A percentile compares a stretch with the other conserved stretches of the same genome.
Conservation (phyloP, 2,329 filamentous ascomycete species). For the Neoscytalidium dimidiatum region DNA sequence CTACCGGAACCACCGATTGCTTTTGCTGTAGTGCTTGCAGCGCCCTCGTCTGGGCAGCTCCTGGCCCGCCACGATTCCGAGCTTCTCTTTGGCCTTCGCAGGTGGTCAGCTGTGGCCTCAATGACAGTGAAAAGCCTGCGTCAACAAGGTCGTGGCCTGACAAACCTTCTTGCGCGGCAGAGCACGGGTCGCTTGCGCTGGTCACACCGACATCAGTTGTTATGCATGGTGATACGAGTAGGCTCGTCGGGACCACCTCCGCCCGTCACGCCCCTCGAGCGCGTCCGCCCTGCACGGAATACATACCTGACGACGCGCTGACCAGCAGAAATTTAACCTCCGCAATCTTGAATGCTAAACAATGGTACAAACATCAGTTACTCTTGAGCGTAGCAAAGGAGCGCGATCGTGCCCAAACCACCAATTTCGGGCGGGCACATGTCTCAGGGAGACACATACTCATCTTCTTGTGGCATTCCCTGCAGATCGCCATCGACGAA, state of each 20-base stretch:
- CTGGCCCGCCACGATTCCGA: constrained; percentile 57
- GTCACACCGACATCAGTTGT: constrained; percentile 11
- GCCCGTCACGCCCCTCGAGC: not conserved
- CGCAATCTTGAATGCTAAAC: constrained; percentile 67
- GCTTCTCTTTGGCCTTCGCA: constrained; percentile 41
- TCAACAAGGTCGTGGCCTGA: constrained; percentile 1
- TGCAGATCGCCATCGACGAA: constrained; percentile 71
- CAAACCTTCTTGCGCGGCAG: constrained; percentile 20
- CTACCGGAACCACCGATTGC: constrained; percentile 58
- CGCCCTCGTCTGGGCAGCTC: constrained; percentile 56
- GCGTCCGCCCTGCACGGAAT: not conserved
- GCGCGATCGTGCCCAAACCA: not conserved
- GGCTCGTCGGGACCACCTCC: constrained; percentile 13
- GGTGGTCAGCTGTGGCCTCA: not conserved
- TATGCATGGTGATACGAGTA: constrained; percentile 14
- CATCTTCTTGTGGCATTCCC: constrained; percentile 78
- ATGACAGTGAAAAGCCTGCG: not conserved
- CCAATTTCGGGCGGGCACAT: not conserved
- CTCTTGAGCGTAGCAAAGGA: not conserved
- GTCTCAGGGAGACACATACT: constrained; percentile 43
- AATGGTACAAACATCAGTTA: constrained; percentile 3
- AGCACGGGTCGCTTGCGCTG: constrained; percentile 23
- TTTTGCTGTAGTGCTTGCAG: constrained; percentile 57
- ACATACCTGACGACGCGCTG: constrained; percentile 49
- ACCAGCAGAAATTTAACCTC: constrained; percentile 77